These are phyloP conservation scores for Poa annua DNA, from an alignment of 176 grass and related monocot species.

Conservation along the genomic window DNA sequence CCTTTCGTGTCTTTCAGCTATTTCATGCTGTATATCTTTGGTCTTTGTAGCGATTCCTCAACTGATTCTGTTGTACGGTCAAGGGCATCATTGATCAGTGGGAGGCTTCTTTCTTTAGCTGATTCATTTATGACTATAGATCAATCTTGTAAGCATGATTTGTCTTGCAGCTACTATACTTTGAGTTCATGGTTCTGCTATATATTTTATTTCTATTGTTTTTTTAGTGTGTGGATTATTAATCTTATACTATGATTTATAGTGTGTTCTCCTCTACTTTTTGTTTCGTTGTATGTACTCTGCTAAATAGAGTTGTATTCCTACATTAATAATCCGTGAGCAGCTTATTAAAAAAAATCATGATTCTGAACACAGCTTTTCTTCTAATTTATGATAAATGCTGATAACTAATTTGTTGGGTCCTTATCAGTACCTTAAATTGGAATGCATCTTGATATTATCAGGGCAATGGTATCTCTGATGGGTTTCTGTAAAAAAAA, in stretches of 20 bases:
- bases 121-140: constrained; percentile 60
- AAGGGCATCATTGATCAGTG: constrained; percentile 81
- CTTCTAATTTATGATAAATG: not conserved
- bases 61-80: constrained; percentile 76
- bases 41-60: constrained; percentile 62
- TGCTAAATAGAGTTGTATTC: not conserved
- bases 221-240: not conserved
- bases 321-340: not conserved
- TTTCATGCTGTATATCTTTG: constrained; percentile 24
- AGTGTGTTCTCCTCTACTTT: not conserved
- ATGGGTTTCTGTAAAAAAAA: not conserved
- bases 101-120: constrained; percentile 80
- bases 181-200: constrained; percentile 17
- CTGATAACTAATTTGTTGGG: not conserved
- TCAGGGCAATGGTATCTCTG: not conserved
- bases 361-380: not conserved
- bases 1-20: constrained; percentile 9
- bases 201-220: constrained; percentile 1
- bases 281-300: not conserved
- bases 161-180: constrained; percentile 25
- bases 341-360: not conserved
- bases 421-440: not conserved
- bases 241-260: not conserved
- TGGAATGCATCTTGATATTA: not conserved
- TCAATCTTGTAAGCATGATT: constrained; percentile 62